A percentile compares a stretch with the other conserved stretches of the same genome.
Evolutionary conservation across 2,329 filamentous ascomycete genomes (phyloP).

Genomic region (Sclerotinia nivalis): DNA sequence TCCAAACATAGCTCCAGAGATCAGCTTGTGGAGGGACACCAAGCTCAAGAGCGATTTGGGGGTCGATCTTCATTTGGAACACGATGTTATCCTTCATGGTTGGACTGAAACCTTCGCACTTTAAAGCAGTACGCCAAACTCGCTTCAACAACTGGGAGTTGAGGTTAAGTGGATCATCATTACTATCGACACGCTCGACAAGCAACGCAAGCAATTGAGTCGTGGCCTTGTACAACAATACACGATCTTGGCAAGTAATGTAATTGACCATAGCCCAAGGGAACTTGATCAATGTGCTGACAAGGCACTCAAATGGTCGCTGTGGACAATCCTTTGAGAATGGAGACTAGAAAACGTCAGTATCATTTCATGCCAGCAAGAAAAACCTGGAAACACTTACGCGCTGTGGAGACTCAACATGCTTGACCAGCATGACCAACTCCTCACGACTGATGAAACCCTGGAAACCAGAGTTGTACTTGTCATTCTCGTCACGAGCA

Average conservation of each 20-base stretch:
- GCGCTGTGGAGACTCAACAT: conserved; percentile 61
- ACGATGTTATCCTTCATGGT: conserved; percentile 62
- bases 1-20: conserved; percentile 55
- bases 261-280: conserved; percentile 60
- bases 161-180: conserved; percentile 48
- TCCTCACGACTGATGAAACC: conserved; percentile 64
- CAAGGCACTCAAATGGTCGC: conserved; percentile 64
- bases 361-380: background rate
- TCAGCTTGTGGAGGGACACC: conserved; percentile 52
- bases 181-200: conserved; percentile 45
- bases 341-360: conserved; percentile 49
- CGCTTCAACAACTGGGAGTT: conserved; percentile 56
- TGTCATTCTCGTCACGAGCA: conserved; percentile 42
- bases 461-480: conserved; percentile 54
- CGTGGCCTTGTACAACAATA: conserved; percentile 53
- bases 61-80: conserved; percentile 44
- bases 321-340: conserved; percentile 63
- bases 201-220: conserved; percentile 52
- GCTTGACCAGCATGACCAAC: conserved; percentile 63
- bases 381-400: conserved; percentile 47
- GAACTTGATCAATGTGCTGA: conserved; percentile 54
- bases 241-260: conserved; percentile 60
- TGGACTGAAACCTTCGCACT: conserved; percentile 61
- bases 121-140: conserved; percentile 53
- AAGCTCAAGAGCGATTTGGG: conserved; percentile 43